A percentile compares a stretch with the other conserved stretches of the same genome.
Evolutionary conservation across 441 rosid genomes (phyloP).

Genomic region (Capsella rubella): DNA sequence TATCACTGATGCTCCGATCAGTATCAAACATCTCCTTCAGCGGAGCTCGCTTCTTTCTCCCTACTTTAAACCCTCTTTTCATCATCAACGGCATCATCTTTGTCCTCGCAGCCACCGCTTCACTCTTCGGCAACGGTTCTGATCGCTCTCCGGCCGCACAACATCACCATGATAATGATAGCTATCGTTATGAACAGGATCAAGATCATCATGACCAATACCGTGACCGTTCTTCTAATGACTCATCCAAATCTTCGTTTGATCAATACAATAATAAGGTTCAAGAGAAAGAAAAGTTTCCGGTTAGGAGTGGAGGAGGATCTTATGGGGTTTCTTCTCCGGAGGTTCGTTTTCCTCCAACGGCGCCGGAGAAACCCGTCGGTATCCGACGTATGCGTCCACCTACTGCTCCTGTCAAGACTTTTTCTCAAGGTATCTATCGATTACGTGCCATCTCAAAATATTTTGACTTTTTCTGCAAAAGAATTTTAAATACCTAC

Average conservation of each 20-base stretch:
- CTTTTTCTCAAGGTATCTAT: constrained; percentile 39
- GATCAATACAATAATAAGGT: constrained; percentile 33
- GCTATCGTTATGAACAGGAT: constrained; percentile 11
- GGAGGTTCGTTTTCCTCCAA: constrained; percentile 10
- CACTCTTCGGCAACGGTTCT: constrained; percentile 22
- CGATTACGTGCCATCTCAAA: background rate
- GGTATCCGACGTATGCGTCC: constrained; percentile 35
- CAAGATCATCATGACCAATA: background rate
- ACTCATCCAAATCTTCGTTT: constrained; percentile 29
- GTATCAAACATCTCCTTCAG: constrained; percentile 33
- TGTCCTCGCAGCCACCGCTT: constrained; percentile 37
- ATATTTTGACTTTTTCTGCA: no score
- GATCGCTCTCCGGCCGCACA: constrained; percentile 9
- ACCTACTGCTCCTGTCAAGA: constrained; percentile 36
- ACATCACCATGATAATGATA: constrained; percentile 25
- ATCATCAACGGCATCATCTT: constrained; percentile 39
- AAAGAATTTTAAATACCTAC: background rate
- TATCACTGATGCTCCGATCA: constrained; percentile 39
- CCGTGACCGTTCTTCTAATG: background rate
- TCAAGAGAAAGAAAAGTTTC: constrained; percentile 18
- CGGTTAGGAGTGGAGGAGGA: constrained; percentile 16
- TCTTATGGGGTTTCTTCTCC: constrained; percentile 25
- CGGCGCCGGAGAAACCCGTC: constrained; percentile 17
- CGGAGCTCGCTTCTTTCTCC: constrained; percentile 30
- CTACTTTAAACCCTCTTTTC: constrained; percentile 32